Evolutionary conservation across 2,329 filamentous ascomycete species (phyloP).

Genomic region (Fusarium citri): DNA sequence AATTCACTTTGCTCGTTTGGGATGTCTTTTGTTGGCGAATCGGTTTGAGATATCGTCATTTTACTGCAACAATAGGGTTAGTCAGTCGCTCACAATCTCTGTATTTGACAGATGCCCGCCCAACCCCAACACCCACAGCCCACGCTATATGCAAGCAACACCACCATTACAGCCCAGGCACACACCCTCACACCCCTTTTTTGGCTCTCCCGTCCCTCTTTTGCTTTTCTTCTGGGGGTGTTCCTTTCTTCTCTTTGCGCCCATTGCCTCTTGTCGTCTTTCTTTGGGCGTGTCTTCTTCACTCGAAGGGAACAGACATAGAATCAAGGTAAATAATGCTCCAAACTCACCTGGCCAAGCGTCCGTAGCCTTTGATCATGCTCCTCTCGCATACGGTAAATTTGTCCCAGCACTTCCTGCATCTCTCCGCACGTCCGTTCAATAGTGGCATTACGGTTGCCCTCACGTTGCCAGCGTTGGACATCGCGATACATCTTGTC

Average conservation of each 20-base stretch:
- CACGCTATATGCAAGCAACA: conserved; percentile 41
- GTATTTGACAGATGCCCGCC: neutral
- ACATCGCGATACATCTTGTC: conserved; percentile 81
- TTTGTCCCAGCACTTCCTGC: conserved; percentile 70
- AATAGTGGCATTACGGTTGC: conserved; percentile 79
- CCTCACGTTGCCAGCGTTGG: conserved; percentile 80
- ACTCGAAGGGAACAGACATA: conserved; percentile 6
- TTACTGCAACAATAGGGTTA: conserved; percentile 18
- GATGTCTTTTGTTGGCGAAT: conserved; percentile 17
- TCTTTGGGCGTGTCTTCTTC: conserved; percentile 5
- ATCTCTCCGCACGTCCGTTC: conserved; percentile 78
- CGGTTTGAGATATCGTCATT: conserved; percentile 28
- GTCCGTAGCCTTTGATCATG: conserved; percentile 52
- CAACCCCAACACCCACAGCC: conserved; percentile 25
- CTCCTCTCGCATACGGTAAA: conserved; percentile 59
- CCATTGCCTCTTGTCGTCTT: neutral
- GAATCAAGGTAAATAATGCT: conserved; percentile 11
- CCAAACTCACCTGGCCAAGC: conserved; percentile 45
- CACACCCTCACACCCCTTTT: conserved; percentile 38
- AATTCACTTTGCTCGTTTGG: conserved; percentile 26
- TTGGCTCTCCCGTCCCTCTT: conserved; percentile 31
- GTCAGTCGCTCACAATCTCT: conserved; percentile 33
- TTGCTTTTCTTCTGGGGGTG: conserved; percentile 17
- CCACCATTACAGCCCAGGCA: conserved; percentile 32
- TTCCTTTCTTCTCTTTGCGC: conserved; percentile 11